Evolutionary conservation across 345 rosid species (phyloP).

Genomic region (Erodium maritimum): DNA sequence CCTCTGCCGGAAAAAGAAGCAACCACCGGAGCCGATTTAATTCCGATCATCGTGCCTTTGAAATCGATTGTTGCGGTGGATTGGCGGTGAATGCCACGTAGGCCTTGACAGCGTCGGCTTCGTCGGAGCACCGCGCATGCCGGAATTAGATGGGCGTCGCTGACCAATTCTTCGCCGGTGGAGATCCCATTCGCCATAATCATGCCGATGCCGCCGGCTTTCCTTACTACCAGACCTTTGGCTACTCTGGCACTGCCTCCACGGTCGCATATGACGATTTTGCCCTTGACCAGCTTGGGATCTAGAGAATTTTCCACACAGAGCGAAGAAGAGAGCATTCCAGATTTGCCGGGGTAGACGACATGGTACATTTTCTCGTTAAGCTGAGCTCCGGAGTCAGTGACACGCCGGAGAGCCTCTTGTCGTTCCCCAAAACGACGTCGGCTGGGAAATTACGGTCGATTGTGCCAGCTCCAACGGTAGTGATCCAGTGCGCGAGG

Average conservation of each 20-base stretch:
- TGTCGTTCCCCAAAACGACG: constrained; percentile 45
- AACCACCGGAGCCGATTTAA: constrained; percentile 69
- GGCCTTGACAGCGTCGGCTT: constrained; percentile 52
- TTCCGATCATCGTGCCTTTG: constrained; percentile 58
- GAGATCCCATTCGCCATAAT: constrained; percentile 65
- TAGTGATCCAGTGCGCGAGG: constrained; percentile 60
- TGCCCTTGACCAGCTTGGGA: constrained; percentile 47
- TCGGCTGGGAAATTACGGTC: constrained; percentile 70
- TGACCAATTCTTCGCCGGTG: constrained; percentile 74
- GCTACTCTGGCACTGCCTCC: constrained; percentile 72
- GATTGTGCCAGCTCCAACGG: constrained; percentile 68
- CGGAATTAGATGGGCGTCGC: constrained; percentile 70
- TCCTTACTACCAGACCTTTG: constrained; percentile 70
- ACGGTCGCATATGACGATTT: constrained; percentile 66
- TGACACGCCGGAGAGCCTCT: constrained; percentile 46
- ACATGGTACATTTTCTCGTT: constrained; percentile 52
- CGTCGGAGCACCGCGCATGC: constrained; percentile 58
- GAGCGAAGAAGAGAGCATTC: constrained; percentile 43
- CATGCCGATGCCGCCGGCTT: constrained; percentile 84
- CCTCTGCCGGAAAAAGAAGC: constrained; percentile 81
- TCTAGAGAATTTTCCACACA: constrained; percentile 75
- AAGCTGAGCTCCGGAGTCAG: constrained; percentile 43
- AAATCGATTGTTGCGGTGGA: constrained; percentile 57
- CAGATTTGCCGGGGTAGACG: constrained; percentile 58
- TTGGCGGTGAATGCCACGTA: constrained; percentile 28